phyloP scores from a whole-genome alignment of 805 yeast species.

The Clavispora phyllophila region DNA sequence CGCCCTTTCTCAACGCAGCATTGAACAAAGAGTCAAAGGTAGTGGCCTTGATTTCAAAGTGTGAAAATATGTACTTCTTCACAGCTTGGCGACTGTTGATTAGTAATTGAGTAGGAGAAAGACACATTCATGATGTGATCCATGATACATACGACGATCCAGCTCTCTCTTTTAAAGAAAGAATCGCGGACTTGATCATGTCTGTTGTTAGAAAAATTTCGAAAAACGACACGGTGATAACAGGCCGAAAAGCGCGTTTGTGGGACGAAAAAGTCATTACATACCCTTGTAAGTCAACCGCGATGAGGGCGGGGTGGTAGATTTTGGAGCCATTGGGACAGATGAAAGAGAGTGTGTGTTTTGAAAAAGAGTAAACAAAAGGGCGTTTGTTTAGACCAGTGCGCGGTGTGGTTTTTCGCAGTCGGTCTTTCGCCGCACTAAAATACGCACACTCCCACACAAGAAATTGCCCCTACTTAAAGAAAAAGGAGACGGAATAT shows the following conservation, averaged over 20 bases:
- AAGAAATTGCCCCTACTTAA: background rate
- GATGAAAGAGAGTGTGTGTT: background rate
- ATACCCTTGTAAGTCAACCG: slow-evolving; percentile 14
- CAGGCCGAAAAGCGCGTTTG: background rate
- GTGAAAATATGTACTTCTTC: slow-evolving; percentile 72
- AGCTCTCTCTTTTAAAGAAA: slow-evolving; percentile 69
- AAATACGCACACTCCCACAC: background rate
- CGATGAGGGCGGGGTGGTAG: slow-evolving; percentile 7
- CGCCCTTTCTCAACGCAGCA: slow-evolving; percentile 74
- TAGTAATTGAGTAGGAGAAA: slow-evolving; percentile 14
- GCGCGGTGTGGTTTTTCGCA: slow-evolving; percentile 1
- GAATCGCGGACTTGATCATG: slow-evolving; percentile 63
- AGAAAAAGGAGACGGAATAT: too few relatives aligned
- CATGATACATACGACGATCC: slow-evolving; percentile 58
- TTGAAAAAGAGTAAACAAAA: background rate
- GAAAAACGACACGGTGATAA: background rate
- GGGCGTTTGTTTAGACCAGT: background rate
- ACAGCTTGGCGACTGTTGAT: slow-evolving; percentile 72
- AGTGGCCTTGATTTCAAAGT: slow-evolving; percentile 51
- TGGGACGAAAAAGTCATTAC: background rate
- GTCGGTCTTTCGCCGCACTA: background rate
- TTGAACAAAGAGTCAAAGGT: slow-evolving; percentile 76
- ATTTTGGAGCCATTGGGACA: slow-evolving; percentile 12
- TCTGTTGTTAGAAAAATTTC: slow-evolving; percentile 27
- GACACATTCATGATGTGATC: background rate